Evolutionary conservation across 192 early-diverging fungal species (phyloP).

Genomic region (Chytriomyces sp.): DNA sequence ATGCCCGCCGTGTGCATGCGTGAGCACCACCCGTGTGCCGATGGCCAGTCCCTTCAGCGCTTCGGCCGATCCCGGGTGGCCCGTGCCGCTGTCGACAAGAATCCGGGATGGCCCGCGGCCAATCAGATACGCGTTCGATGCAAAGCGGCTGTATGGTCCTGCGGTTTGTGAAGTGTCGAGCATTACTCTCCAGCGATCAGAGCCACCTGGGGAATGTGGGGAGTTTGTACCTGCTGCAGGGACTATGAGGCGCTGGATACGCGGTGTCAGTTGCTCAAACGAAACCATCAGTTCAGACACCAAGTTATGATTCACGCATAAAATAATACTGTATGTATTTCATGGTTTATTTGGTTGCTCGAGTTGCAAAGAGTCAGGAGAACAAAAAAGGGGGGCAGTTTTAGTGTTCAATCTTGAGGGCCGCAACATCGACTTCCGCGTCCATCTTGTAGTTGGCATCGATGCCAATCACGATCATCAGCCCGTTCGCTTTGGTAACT

Average conservation of each 20-base stretch:
- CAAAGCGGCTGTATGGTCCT: slow-evolving; percentile 4
- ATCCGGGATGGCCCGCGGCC: not conserved
- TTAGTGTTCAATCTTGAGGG: not conserved
- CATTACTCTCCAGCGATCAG: not conserved
- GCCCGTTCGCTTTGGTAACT: slow-evolving; percentile 21
- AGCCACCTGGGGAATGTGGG: too few relatives aligned
- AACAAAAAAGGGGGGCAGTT: not conserved
- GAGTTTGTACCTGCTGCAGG: not conserved
- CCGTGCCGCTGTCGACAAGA: slow-evolving; percentile 7
- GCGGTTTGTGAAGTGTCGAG: not conserved
- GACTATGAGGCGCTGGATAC: not conserved
- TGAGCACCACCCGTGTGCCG: not conserved
- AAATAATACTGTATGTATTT: too few relatives aligned
- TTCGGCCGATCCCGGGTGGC: not conserved
- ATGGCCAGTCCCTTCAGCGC: not conserved
- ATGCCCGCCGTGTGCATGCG: slow-evolving; percentile 19
- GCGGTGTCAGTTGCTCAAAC: slow-evolving; percentile 11
- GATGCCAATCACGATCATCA: slow-evolving; percentile 23
- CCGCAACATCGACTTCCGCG: not conserved
- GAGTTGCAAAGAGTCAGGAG: too few relatives aligned
- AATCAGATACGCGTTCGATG: slow-evolving; percentile 5
- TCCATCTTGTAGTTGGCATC: slow-evolving; percentile 17
- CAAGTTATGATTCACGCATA: too few relatives aligned
- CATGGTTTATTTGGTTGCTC: too few relatives aligned
- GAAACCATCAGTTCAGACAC: not conserved